Conservation (phyloP, 345 rosid species). For the Gossypium turneri region DNA sequence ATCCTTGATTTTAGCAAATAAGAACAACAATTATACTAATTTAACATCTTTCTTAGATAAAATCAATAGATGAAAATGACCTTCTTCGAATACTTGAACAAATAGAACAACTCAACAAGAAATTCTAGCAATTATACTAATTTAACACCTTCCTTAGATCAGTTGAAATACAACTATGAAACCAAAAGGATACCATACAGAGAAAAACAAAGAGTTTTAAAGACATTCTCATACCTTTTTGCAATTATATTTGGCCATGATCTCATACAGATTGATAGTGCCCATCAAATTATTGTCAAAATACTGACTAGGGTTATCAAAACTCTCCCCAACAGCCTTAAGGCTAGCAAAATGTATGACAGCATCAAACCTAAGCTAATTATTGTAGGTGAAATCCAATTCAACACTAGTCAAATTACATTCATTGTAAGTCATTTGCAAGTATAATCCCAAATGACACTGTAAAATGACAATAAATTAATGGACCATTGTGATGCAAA, state of each 20-base stretch:
- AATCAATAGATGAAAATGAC: conserved; percentile 20
- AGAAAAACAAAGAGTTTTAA: not conserved
- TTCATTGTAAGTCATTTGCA: not conserved
- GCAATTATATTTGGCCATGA: conserved; percentile 78
- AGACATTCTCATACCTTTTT: conserved; percentile 46
- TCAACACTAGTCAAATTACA: not conserved
- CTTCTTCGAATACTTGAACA: not conserved
- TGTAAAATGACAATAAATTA: not conserved
- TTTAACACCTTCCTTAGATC: conserved; percentile 65
- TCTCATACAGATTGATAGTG: conserved; percentile 73
- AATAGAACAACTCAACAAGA: not conserved
- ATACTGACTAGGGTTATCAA: conserved; percentile 65
- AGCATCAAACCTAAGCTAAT: conserved; percentile 64
- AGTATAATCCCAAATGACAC: not conserved
- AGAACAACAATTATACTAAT: conserved; percentile 33
- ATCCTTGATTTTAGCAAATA: not conserved
- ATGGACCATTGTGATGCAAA: not conserved
- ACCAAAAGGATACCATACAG: conserved; percentile 31
- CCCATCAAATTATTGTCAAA: conserved; percentile 83
- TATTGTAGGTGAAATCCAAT: conserved; percentile 17
- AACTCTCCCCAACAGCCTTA: conserved; percentile 54
- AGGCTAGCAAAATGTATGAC: conserved; percentile 94
- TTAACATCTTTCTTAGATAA: conserved; percentile 63
- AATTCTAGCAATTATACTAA: conserved; percentile 58
- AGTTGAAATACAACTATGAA: conserved; percentile 61